Base-by-base conservation (phyloP, 2,329 filamentous ascomycete species). In the Exserohilum rostratum region DNA sequence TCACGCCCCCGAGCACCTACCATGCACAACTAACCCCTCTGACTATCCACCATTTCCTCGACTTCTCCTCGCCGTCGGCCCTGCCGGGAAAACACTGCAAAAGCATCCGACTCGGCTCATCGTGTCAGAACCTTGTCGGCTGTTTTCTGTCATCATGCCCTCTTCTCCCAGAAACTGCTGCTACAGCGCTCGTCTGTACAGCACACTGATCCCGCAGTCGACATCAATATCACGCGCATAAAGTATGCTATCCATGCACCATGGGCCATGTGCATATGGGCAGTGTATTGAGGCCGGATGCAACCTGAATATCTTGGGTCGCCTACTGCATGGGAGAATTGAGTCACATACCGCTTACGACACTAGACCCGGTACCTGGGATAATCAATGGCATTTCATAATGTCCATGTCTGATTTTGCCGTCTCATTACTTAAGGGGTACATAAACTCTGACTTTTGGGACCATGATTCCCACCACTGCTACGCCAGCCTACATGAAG, bases 181-280 rank as follows among this genome's bases (percentile, higher is more conserved):
- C 22, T 25, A 25, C 22, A 25, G 37, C 12, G 48, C 27, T 10
- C 56, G 44, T 15, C 47, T 57, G 33, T 55, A 51, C 12, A 53
- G 59, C 25, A 54, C 22, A 44, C 57, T 57, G 27, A 57, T 44
- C 33, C n/a, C 52, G 18, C 25, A 20, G 6, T 56, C 59, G 31
- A 37, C 47, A 25, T 51, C 59, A 35, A 58, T 38, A 22, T 49
- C 50, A 12, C 38, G 9, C 57, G 18, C 30, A 58, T 18, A 25
- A 58, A 50, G 35, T 47, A 56, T 13, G 35, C 31, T 9, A 31
- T 44, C 57, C 54, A 60, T 12, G 18, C 15, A 7, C 18, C 31
- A 20, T 47, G 40, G 9, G 18, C 3, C 2, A 51, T 57, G 30
- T 43, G 27, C 12, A 35, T 15, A 35, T 31, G 9, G 59, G 34